phyloP scores from a whole-genome alignment of 2,329 filamentous ascomycete species.

The Botryosphaeria dothidea region DNA sequence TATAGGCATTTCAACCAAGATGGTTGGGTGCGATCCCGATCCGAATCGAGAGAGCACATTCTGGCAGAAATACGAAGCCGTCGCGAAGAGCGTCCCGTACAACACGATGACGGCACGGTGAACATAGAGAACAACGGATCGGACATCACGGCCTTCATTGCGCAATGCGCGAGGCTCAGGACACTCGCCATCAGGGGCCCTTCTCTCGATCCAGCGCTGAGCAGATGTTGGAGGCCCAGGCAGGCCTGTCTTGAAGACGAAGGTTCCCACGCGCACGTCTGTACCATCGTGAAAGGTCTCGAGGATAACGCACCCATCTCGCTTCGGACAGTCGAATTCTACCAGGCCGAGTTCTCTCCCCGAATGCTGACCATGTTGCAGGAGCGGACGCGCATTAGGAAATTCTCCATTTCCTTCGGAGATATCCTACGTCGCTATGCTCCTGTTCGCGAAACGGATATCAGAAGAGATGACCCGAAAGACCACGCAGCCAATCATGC shows the following conservation, averaged over 20 bases:
- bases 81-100: not conserved
- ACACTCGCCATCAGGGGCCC: constrained; percentile 7
- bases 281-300: not conserved
- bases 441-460: constrained; percentile 20
- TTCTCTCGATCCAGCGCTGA: not conserved
- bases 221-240: not conserved
- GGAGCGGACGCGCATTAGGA: not conserved
- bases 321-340: not conserved
- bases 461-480: not conserved
- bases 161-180: not conserved
- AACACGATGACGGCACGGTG: no score
- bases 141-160: constrained; percentile 1
- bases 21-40: not conserved
- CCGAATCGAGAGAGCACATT: no score
- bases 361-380: not conserved
- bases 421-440: not conserved
- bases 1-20: not conserved
- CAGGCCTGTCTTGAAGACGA: not conserved
- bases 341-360: constrained; percentile 5
- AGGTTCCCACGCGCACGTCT: constrained; percentile 12
- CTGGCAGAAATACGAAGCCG: not conserved
- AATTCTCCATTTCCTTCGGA: not conserved
- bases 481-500: not conserved
- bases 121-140: not conserved
- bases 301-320: not conserved